Evolutionary conservation across 495 filamentous ascomycete genomes (phyloP).

Genomic region (Hypoxylon perforatum): DNA sequence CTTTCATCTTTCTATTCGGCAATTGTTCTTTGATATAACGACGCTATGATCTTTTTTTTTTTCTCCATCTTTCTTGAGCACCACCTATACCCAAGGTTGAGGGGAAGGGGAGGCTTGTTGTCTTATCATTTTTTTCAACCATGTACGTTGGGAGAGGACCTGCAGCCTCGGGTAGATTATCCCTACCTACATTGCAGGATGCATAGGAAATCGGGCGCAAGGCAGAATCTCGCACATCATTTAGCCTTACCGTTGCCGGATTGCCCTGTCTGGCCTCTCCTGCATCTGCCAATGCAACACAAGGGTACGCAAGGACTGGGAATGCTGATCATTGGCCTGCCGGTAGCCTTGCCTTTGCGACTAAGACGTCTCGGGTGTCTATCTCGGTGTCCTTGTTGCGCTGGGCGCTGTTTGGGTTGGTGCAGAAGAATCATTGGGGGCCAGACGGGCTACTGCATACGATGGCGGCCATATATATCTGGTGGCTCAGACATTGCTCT

Average conservation of each 20-base stretch:
- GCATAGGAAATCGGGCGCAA: constrained; percentile 23
- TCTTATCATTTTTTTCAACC: background rate
- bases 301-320: constrained; percentile 18
- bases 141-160: constrained; percentile 9
- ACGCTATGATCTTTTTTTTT: constrained; percentile 5
- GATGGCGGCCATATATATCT: background rate
- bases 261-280: constrained; percentile 19
- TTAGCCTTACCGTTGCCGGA: constrained; percentile 29
- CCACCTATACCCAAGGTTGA: background rate
- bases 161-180: constrained; percentile 20
- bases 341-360: constrained; percentile 21
- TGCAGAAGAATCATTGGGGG: constrained; percentile 18
- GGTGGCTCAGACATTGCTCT: background rate
- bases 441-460: constrained; percentile 17
- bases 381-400: background rate
- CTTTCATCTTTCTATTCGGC: constrained; percentile 10
- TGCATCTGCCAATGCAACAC: constrained; percentile 33
- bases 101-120: background rate
- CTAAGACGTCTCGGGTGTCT: constrained; percentile 9
- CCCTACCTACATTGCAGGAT: constrained; percentile 24
- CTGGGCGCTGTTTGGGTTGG: background rate
- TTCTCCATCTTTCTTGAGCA: background rate
- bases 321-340: constrained; percentile 12
- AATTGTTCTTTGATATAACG: constrained; percentile 18
- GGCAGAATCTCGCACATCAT: constrained; percentile 25